Base-by-base conservation (phyloP, 495 filamentous ascomycete species). In the Talaromyces wortmannii region DNA sequence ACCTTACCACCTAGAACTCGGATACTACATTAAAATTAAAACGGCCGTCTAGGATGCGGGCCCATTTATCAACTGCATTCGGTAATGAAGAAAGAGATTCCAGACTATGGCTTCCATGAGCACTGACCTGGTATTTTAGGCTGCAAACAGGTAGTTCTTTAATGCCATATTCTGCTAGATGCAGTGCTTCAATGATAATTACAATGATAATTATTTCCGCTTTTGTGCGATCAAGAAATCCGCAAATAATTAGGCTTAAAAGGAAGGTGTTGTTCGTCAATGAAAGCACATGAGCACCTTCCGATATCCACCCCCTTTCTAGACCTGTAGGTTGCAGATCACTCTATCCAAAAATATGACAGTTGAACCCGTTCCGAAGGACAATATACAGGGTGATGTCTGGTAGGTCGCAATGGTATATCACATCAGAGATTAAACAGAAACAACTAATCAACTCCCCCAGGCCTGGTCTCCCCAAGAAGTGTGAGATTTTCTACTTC, bases 401-500 rank as follows among this genome's bases (percentile, higher is more conserved):
- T 60, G 61, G 60, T 57, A 53, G 15, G 47, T 18, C 17, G 31
- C 33, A 36, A 36, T 6, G 12, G 6, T 36, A 36, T 36, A 36
- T 36, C 33, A 36, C 33, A 36, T 6, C 6, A 36, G 33, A 6
- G 33, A 36, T 6, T 12, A 36, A 36, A 36, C 33, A 36, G 33
- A 36, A 36, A 36, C 12, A 36, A 12, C 33, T 36, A 36, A 36
- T 36, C 33, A 36, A 36, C 6, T 6, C 33, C 33, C 12, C 33
- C 23, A 70, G 67, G 43, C 62, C 63, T 13, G 60, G 70, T 52
- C 58, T 73, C 5, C 61, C 67, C n/a, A 72, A 69, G 56, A 60
- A 65, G 50, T 57, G 57, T 44, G 59, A 73, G 52, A 53, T 53
- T 30, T 68, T 61, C 48, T 55, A 55, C 17, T 72, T 71, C 43